phyloP scores from a whole-genome alignment of 2,329 filamentous ascomycete species.

The Sporothrix pseudoabietina region DNA sequence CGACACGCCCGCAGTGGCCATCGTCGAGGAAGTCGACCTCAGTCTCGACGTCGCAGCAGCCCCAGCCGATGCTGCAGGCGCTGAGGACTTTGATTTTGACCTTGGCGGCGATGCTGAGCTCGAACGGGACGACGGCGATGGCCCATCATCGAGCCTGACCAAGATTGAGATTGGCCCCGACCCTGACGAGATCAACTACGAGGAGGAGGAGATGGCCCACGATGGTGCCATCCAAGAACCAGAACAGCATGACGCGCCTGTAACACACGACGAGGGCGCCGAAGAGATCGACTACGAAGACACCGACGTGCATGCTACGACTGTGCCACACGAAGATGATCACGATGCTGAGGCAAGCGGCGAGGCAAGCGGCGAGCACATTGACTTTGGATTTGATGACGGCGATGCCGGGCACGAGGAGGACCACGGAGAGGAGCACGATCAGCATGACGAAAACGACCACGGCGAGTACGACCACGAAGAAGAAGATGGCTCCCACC shows the following conservation, averaged over 20 bases:
- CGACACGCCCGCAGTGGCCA: constrained; percentile 28
- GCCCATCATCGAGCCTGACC: constrained; percentile 16
- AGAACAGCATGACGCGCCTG: constrained; percentile 14
- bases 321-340: constrained; percentile 22
- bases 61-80: constrained; percentile 30
- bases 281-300: constrained; percentile 47
- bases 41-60: constrained; percentile 31
- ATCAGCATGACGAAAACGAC: background rate
- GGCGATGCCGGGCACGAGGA: background rate
- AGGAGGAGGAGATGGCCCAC: constrained; percentile 31
- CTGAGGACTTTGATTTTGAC: constrained; percentile 42
- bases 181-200: constrained; percentile 34
- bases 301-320: constrained; percentile 31
- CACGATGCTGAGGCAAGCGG: constrained; percentile 12
- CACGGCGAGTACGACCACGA: constrained; percentile 29
- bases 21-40: constrained; percentile 36
- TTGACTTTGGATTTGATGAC: background rate
- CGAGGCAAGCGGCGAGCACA: background rate
- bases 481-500: constrained; percentile 21
- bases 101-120: constrained; percentile 34
- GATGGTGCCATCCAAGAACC: background rate
- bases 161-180: constrained; percentile 29
- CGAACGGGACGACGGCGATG: constrained; percentile 23
- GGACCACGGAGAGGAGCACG: constrained; percentile 23
- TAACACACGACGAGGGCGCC: constrained; percentile 35